Conservation (phyloP, 1,284 basidiomycete genomes). For the Omphalotus olearius region DNA sequence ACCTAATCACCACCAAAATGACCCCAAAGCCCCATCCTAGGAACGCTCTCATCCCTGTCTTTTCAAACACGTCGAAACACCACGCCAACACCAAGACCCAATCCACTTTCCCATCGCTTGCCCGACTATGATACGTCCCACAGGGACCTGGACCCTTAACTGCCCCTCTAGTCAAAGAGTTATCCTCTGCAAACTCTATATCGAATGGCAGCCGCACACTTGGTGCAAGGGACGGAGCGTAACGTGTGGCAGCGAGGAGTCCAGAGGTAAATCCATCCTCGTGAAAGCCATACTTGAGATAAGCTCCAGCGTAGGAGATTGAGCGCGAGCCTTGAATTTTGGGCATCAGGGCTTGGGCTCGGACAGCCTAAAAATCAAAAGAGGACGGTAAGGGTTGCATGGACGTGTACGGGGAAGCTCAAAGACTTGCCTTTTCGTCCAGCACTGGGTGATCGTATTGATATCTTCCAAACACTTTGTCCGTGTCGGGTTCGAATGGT, state of each 20-base stretch:
- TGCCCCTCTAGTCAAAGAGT: not conserved
- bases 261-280: constrained; percentile 79
- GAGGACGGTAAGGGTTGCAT: not conserved
- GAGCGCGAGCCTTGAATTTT: constrained; percentile 63
- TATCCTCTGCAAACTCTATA: constrained; percentile 13
- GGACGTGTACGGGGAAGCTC: not conserved
- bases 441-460: constrained; percentile 71
- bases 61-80: constrained; percentile 12
- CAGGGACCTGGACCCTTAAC: not conserved
- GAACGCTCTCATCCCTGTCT: constrained; percentile 3
- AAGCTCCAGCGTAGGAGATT: constrained; percentile 77
- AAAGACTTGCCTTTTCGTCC: constrained; percentile 36
- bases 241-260: constrained; percentile 34
- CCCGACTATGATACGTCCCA: constrained; percentile 9
- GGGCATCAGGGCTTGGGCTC: constrained; percentile 50
- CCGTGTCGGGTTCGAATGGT: constrained; percentile 54
- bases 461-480: constrained; percentile 49
- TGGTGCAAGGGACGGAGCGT: constrained; percentile 6
- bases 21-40: constrained; percentile 1
- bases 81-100: constrained; percentile 1
- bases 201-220: constrained; percentile 12
- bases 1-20: not conserved
- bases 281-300: constrained; percentile 77
- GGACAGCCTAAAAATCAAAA: constrained; percentile 38
- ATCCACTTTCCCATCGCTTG: not conserved